Percentiles rank a stretch among this genome's conserved stretches.
Evolutionary conservation across 2,329 filamentous ascomycete species (phyloP).

Genomic region (Thielaviopsis euricoi): DNA sequence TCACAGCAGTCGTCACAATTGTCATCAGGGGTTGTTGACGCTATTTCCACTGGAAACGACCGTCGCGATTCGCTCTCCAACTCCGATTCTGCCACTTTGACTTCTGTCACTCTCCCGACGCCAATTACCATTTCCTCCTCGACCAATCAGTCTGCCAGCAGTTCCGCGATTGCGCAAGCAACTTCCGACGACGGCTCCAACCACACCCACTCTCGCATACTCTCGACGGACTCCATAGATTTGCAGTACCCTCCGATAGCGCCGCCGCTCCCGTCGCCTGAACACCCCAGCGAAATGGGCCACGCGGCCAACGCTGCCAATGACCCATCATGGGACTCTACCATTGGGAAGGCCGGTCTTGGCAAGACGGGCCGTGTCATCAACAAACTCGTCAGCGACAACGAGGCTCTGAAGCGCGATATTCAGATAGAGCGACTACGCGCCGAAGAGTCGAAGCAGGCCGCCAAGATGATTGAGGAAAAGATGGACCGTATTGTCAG

Average conservation of each 20-base stretch:
- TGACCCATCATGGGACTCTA: conserved; percentile 38
- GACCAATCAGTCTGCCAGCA: neutral
- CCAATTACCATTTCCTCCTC: neutral
- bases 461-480: conserved; percentile 49
- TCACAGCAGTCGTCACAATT: neutral
- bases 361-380: conserved; percentile 67
- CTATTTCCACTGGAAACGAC: neutral
- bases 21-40: neutral
- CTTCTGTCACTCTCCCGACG: neutral
- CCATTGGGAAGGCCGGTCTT: conserved; percentile 50
- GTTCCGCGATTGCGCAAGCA: neutral
- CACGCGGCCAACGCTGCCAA: conserved; percentile 2
- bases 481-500: conserved; percentile 52
- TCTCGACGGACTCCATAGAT: conserved; percentile 7
- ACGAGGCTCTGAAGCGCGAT: conserved; percentile 61
- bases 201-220: conserved; percentile 14
- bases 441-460: conserved; percentile 55
- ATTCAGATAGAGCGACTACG: conserved; percentile 47
- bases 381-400: conserved; percentile 66
- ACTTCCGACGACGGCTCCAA: conserved; percentile 16
- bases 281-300: conserved; percentile 12
- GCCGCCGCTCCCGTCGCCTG: conserved; percentile 13
- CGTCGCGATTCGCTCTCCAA: neutral
- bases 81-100: neutral
- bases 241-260: conserved; percentile 3